Evolutionary conservation across 768 basidiomycete genomes (phyloP).

Genomic region (Imleria badia): DNA sequence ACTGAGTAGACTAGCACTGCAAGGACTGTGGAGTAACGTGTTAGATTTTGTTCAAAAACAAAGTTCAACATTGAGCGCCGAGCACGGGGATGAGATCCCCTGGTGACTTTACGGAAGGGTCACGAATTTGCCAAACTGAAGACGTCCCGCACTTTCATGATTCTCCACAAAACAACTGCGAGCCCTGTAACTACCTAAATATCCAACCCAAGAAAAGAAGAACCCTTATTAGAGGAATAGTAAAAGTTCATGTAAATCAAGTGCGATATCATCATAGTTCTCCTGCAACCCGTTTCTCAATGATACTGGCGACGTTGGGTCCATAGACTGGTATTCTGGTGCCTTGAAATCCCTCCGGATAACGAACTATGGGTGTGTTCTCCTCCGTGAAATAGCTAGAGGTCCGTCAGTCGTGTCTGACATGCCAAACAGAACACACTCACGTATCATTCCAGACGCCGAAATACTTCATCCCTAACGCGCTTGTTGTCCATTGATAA

Average conservation of each 20-base stretch:
- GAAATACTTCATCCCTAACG: slow-evolving; percentile 73
- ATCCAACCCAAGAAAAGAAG: not conserved
- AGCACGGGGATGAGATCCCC: no score
- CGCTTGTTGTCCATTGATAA: slow-evolving; percentile 79
- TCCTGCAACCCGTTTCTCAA: slow-evolving; percentile 63
- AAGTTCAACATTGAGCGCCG: no score
- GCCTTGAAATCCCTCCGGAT: slow-evolving; percentile 85
- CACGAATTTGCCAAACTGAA: no score
- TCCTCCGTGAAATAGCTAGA: slow-evolving; percentile 26
- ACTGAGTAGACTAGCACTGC: slow-evolving; percentile 2
- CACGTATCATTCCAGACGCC: slow-evolving; percentile 82
- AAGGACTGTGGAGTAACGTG: not conserved
- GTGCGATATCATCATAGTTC: slow-evolving; percentile 6
- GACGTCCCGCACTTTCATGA: no score
- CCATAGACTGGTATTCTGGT: slow-evolving; percentile 74
- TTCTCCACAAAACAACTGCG: not conserved
- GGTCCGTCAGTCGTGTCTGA: not conserved
- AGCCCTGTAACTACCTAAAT: not conserved
- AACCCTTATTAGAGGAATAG: not conserved
- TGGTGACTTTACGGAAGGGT: no score
- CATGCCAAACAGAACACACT: slow-evolving; percentile 20
- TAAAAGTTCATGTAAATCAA: not conserved
- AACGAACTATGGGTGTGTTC: slow-evolving; percentile 51
- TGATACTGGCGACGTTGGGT: slow-evolving; percentile 59
- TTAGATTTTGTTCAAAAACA: no score